Evolutionary conservation across 257 asterid species (phyloP), one percentile per base, ranked within the genome.

Genomic region (Hygrophila difformis): DNA sequence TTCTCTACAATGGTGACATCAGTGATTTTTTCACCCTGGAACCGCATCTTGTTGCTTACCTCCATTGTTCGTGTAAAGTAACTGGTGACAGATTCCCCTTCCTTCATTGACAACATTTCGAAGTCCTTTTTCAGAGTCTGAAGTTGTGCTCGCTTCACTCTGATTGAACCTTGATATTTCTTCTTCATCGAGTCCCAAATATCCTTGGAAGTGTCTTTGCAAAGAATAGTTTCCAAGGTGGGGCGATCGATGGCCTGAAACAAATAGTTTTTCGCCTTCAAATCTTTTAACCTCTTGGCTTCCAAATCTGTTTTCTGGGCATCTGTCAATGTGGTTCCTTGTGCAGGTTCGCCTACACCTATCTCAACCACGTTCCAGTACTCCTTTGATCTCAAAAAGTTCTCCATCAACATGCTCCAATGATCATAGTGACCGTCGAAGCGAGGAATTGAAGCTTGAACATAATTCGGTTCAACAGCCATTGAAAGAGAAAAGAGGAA

Each of bases 111-210:
- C 2, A 33, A 15, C 21, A 39, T 4, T 8, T 36, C 57, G 15
- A 6, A 51, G 7, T 37, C 47, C 13, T 44, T 54, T 18, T 14
- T 17, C 13, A 39, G 28, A 28, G 42, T 15, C 41, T 41, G 31
- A 4, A 1, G 21, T n/a, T 53, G 50, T 18, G 40, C 31, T 0
- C 19, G 33, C 1, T 26, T 2, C 29, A 24, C 59, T 12, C 34
- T 0, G 1, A 23, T 4, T 0, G 21, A 18, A 12, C 40, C 42
- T 15, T 40, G 49, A 1, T 40, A 53, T 40, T 53, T 53, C 11
- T 15, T 12, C 19, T 53, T 53, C 59, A 53, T 1, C 4, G 49
- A 53, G 13, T 53, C 59, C 50, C 50, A 53, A 1, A 53, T 41
- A 1, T 4, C 10, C 0, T 39, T 53, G 0, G 50, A 0, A 4